A percentile compares a stretch with the other conserved stretches of the same genome.
These are phyloP conservation scores for Cryptosporidium canis DNA, from an alignment of 169 alveolate species.

Conservation along the genomic window DNA sequence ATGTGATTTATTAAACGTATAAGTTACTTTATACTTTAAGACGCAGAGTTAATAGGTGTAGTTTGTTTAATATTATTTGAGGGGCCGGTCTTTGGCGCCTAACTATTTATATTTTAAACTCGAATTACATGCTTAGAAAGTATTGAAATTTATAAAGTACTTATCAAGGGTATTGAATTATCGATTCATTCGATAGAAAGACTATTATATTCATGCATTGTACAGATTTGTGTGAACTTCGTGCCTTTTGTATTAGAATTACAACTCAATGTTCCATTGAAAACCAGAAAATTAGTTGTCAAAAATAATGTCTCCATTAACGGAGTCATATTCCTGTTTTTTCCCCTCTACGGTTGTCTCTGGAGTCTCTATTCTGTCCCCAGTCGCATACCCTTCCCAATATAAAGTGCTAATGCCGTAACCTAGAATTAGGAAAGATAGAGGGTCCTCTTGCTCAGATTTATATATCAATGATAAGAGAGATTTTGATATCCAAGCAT, in stretches of 20 bases:
- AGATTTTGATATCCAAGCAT: slow-evolving; percentile 51
- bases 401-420: slow-evolving; percentile 9
- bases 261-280: background rate
- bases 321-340: background rate
- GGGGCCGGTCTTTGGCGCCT: background rate
- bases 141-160: background rate
- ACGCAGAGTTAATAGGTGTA: background rate
- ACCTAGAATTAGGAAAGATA: slow-evolving; percentile 27
- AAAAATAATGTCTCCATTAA: slow-evolving; percentile 1
- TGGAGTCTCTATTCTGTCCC: background rate
- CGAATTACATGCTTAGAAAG: background rate
- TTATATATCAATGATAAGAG: background rate
- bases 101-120: background rate
- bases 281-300: background rate
- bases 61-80: background rate
- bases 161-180: background rate
- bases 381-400: slow-evolving; percentile 19
- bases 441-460: slow-evolving; percentile 18
- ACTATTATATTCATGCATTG: background rate
- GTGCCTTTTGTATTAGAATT: background rate
- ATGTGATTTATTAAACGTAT: background rate
- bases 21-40: background rate
- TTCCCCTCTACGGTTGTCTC: slow-evolving; percentile 11
- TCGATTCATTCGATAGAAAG: background rate
- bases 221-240: background rate